Percentiles rank a stretch among this genome's conserved stretches.
Conservation (phyloP, 192 early-diverging fungal species). For the Neocallimastix lanati region DNA sequence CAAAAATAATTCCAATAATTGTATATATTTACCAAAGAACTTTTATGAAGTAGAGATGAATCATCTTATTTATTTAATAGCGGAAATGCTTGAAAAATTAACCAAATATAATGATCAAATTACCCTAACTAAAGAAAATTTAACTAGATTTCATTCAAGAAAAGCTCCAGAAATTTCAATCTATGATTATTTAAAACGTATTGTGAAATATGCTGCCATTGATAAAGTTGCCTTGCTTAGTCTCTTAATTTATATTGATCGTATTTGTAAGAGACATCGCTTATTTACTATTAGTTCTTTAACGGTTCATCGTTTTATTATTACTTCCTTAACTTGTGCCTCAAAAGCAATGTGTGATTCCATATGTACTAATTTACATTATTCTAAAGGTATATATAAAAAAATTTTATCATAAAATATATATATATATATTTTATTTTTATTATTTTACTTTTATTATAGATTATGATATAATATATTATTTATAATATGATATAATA, state of each 20-base stretch:
- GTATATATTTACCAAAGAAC: not conserved
- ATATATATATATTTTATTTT: not conserved
- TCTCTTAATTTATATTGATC: conserved; percentile 84
- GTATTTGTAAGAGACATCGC: conserved; percentile 50
- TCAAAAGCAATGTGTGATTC: conserved; percentile 81
- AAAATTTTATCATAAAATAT: too few species aligned
- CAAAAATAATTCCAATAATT: not conserved
- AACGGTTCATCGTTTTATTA: conserved; percentile 87
- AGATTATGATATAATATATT: too few species aligned
- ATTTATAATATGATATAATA: too few species aligned
- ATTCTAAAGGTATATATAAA: conserved; percentile 43
- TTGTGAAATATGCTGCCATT: conserved; percentile 77
- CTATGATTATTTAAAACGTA: conserved; percentile 71
- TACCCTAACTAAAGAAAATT: conserved; percentile 25
- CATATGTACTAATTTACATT: conserved; percentile 88
- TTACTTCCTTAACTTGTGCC: conserved; percentile 66
- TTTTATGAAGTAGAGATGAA: not conserved
- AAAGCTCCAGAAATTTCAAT: conserved; percentile 72
- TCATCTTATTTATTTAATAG: conserved; percentile 4
- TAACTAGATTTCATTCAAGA: conserved; percentile 91
- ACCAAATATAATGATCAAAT: conserved; percentile 52
- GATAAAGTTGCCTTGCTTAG: conserved; percentile 76
- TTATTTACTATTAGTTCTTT: conserved; percentile 83
- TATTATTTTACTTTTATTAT: too few species aligned
- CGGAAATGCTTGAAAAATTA: conserved; percentile 22